phyloP scores from a whole-genome alignment of 805 yeast species.

The Scheffersomyces stipitis region DNA sequence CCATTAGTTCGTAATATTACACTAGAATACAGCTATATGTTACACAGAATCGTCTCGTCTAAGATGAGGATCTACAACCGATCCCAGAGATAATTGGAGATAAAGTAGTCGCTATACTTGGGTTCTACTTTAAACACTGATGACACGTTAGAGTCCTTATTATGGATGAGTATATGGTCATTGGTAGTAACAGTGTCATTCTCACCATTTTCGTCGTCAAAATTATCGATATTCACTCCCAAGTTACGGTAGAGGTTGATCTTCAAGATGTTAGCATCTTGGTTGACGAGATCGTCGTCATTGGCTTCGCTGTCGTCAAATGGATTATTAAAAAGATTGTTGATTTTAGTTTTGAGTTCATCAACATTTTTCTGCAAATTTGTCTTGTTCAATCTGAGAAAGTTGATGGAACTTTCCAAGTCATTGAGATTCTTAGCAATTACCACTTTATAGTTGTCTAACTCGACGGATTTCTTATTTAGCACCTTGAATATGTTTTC shows the following conservation, averaged over 20 bases:
- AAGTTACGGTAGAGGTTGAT: constrained; percentile 58
- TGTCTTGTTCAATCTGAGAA: constrained; percentile 30
- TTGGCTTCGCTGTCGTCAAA: constrained; percentile 28
- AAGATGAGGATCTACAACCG: constrained; percentile 29
- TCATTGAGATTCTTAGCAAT: constrained; percentile 55
- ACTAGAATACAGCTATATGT: too few relatives aligned
- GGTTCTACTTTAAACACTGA: constrained; percentile 52
- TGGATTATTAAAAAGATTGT: constrained; percentile 6
- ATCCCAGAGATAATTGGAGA: constrained; percentile 81
- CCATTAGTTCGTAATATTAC: too few relatives aligned
- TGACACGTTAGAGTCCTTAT: constrained; percentile 45
- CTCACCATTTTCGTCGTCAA: constrained; percentile 8
- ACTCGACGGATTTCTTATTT: constrained; percentile 25
- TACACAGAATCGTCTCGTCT: constrained; percentile 47
- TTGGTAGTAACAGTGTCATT: constrained; percentile 20
- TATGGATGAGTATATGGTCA: constrained; percentile 48
- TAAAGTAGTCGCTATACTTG: constrained; percentile 64
- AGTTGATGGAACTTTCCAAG: constrained; percentile 42
- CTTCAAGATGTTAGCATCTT: constrained; percentile 50
- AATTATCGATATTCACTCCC: constrained; percentile 52
- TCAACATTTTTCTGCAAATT: constrained; percentile 38
- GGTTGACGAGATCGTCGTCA: constrained; percentile 32
- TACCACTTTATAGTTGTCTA: constrained; percentile 48
- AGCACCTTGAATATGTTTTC: constrained; percentile 27
- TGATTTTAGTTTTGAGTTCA: constrained; percentile 20